Evolutionary conservation across 805 yeast genomes (phyloP), one percentile per base, ranked within the genome.

Genomic region (Yamadazyma ubonensis): DNA sequence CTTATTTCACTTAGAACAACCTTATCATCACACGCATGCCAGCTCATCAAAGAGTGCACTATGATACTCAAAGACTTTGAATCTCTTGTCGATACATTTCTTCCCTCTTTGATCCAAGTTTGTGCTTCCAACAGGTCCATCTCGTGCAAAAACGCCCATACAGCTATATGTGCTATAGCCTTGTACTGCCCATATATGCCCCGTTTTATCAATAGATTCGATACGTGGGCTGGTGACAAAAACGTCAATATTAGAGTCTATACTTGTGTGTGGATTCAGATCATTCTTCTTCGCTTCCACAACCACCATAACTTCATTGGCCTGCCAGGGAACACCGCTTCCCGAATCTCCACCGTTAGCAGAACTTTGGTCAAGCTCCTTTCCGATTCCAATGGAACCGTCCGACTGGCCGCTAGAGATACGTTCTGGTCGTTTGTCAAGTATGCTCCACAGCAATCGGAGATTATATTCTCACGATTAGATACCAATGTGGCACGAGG

Each of bases 1-100:
- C 70, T 80, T 1, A 51, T 71, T 6, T 89, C 98, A 0, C 66
- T 93, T 41, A 70, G 99, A 53, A 93, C 99, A 0, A 85, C 96
- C 0, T 67, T 93, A 15, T 79, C 90, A 1, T 65, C 78, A 2
- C 76, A 85, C 52, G 86, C 89, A 0, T 85, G 95, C 54, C 86
- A 82, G 42, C 58, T 89, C 15, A 68, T 86, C 8, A 86, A 85
- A 54, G 98, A 90, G 46, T 51, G 78, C 28, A 74, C 73, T 2
- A 62, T 75, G 7, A 44, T 58, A 9, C 45, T 75, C n/a, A 63
- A 69, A 2, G 38, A 49, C 12, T 57, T 78, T 38, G 83, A 78
- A 47, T 59, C 67, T 15, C 54, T 79, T 2, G 59, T 73, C 8
- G 91, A 84, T 33, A 51, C 64, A 1, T 64, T 76, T 18, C 46